Evolutionary conservation across 2,329 filamentous ascomycete species (phyloP), one percentile per base, ranked within the genome.

Genomic region (Fusarium sp.): DNA sequence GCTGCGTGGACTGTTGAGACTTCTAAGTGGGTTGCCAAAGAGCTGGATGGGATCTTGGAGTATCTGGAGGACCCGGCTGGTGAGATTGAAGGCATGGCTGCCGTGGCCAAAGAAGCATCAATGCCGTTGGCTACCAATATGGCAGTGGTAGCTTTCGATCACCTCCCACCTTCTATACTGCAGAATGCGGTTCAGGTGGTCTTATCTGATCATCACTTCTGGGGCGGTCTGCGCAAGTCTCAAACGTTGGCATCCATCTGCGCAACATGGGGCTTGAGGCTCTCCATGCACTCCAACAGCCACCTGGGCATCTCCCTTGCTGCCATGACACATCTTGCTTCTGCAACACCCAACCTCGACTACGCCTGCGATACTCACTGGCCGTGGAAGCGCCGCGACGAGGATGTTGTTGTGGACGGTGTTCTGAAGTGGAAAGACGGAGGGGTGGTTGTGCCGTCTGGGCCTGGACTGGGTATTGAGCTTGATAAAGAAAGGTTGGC

Each of bases 91-190:
- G 77, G 77, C 7, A 79, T 79, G 77, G 76, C 77, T 1, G 76
- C 77, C 7, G 77, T 79, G 1, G 77, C 77, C 0, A 72, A 71
- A 25, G 73, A 75, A 27, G 74, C 77, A 1, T 57, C 71, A 0
- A 79, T 79, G 77, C 77, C 77, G 1, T 63, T 78, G 2, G 77
- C 77, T 3, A 79, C 77, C 0, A 78, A 78, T 44, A 78, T 78
- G 76, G 76, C 77, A 4, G 77, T 78, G 1, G 76, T 78, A 0
- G 74, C 77, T 3, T 79, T 79, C 31, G 36, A 60, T 3, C 77
- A 79, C 31, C 71, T 79, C 3, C 77, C 76, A 1, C 53, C 73
- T 0, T 77, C 75, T 0, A 76, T 79, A 11, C 53, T 63, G 0
- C 75, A 78, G 33, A 63, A 77, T 7, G 77, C 77, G 0, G 77